Conservation (phyloP, 2,329 filamentous ascomycete species). For the Trichocomaceae sp. region DNA sequence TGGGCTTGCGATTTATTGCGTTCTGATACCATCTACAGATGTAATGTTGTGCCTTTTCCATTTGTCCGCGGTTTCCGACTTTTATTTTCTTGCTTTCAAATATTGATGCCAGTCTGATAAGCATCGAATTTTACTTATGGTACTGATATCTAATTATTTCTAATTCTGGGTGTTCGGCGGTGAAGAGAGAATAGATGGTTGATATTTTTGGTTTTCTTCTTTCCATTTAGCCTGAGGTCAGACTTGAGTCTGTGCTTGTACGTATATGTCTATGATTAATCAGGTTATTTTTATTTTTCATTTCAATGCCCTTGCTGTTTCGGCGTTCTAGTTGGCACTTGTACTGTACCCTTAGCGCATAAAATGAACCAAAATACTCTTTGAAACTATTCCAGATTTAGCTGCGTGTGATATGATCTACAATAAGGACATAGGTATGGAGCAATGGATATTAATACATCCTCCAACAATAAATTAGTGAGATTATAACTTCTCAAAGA, state of each 20-base stretch:
- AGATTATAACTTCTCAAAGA: too few relatives aligned
- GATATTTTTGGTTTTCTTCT: background rate
- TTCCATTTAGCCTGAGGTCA: background rate
- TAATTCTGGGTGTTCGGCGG: background rate
- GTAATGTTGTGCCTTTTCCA: slow-evolving; percentile 3
- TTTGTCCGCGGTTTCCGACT: background rate
- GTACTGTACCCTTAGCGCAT: background rate
- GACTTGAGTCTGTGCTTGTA: slow-evolving; percentile 3
- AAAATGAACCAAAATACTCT: background rate
- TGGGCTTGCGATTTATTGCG: slow-evolving; percentile 10
- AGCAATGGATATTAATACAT: too few relatives aligned
- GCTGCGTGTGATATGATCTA: too few relatives aligned
- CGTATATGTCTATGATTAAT: slow-evolving; percentile 1
- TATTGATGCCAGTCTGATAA: background rate
- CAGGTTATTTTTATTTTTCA: background rate
- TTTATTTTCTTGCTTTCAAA: background rate
- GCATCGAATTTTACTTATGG: background rate
- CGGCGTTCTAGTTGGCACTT: background rate
- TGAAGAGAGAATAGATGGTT: background rate
- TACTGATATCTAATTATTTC: slow-evolving; percentile 2
- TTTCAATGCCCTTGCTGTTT: background rate
- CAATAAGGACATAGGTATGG: too few relatives aligned
- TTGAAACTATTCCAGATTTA: background rate
- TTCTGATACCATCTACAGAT: slow-evolving; percentile 15
- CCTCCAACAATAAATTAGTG: too few relatives aligned